Evolutionary conservation across 139 green algal genomes (phyloP), one percentile per base, ranked within the genome.

Genomic region (Volvox africanus): DNA sequence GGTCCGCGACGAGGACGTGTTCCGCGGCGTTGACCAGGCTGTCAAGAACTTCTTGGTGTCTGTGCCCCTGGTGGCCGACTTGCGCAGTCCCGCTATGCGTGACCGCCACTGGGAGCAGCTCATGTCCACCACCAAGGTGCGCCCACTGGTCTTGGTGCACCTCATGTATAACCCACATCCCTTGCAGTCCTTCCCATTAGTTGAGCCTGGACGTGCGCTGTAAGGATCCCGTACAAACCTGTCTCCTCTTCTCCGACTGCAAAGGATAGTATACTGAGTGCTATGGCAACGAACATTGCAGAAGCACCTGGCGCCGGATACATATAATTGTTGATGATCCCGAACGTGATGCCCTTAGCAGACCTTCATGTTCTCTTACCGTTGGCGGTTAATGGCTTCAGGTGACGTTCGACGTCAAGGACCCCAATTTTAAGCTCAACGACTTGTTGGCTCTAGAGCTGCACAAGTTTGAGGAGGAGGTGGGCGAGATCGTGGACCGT

Each of bases 381-480:
- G 5, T 9, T 28, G 21, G 21, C 21, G 21, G 21, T 73, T 2
- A 24, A 24, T 24, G 21, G 21, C 24, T 28, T 24, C 76, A 95
- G 93, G 91, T 94, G 37, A 69, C 35, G 2, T 95, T 96, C 50
- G 77, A 96, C 44, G 92, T 96, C 6, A 91, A 87, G 37, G 93
- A 96, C 81, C 92, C 92, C 16, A 65, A 79, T 61, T 98, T 99
- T 95, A 97, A 95, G 90, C 95, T 99, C 37, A 95, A 96, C 71
- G 95, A 98, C 91, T 91, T 99, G 91, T 95, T 99, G 5, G 94
- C 95, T 30, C 94, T 98, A 79, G 93, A 98, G 94, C 95, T 99
- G 87, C 97, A 98, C 94, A 98, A 97, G 92, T 99, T 97, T 90
- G 97, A 97, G 88, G 97, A 99, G 71, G 97, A 99, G 88, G 97